A percentile compares a stretch with the other conserved stretches of the same genome.
Conservation (phyloP, 208 protist genomes). For the Leptomonas seymouri region DNA sequence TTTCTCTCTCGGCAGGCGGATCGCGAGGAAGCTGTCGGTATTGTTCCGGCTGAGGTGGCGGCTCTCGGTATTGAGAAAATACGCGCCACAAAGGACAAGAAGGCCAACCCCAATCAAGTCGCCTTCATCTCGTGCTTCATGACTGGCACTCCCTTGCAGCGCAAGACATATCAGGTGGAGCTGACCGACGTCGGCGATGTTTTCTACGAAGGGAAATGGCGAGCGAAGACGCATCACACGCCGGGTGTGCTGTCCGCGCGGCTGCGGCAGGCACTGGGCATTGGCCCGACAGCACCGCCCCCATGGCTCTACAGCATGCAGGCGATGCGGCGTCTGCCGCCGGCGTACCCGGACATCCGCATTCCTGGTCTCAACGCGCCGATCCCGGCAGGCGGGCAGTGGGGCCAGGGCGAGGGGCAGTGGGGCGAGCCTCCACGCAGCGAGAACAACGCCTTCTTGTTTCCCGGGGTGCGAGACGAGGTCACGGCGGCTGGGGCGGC, state of each 20-base stretch:
- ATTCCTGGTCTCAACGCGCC: slow-evolving; percentile 99
- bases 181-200: slow-evolving; percentile 95
- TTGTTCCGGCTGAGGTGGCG: slow-evolving; percentile 96
- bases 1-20: slow-evolving; percentile 97
- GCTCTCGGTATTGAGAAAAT: slow-evolving; percentile 95
- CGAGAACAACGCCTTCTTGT: slow-evolving; percentile 80
- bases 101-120: slow-evolving; percentile 96
- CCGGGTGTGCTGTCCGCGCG: slow-evolving; percentile 90
- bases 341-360: slow-evolving; percentile 97
- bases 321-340: slow-evolving; percentile 97
- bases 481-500: slow-evolving; percentile 29
- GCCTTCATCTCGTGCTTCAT: slow-evolving; percentile 98
- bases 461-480: slow-evolving; percentile 88
- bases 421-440: slow-evolving; percentile 97
- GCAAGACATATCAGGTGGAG: slow-evolving; percentile 77
- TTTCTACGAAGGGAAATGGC: slow-evolving; percentile 98
- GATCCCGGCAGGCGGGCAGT: slow-evolving; percentile 96
- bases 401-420: slow-evolving; percentile 93
- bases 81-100: slow-evolving; percentile 97
- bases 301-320: slow-evolving; percentile 99
- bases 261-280: slow-evolving; percentile 97
- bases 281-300: slow-evolving; percentile 92
- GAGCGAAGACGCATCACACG: slow-evolving; percentile 71
- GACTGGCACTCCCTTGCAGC: slow-evolving; percentile 95
- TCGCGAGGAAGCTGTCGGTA: slow-evolving; percentile 92